These are phyloP conservation scores for Colletotrichum truncatum DNA, from an alignment of 2,329 filamentous ascomycete species.

Conservation along the genomic window DNA sequence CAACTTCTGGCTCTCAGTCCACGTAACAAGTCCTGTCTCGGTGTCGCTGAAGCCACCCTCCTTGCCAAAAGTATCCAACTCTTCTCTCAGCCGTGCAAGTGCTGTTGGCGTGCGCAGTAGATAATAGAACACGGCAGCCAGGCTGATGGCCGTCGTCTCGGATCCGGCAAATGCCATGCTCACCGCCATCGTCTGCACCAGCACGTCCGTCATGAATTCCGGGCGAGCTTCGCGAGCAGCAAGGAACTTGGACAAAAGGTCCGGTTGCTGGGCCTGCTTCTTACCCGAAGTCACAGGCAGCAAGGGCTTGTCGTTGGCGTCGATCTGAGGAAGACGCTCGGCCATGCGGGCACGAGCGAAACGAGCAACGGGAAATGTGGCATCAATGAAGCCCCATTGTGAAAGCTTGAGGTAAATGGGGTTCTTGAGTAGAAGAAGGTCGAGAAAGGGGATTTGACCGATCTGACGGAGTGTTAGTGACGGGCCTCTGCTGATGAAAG, in stretches of 20 bases:
- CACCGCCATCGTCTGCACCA: constrained; percentile 77
- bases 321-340: constrained; percentile 65
- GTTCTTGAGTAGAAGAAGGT: constrained; percentile 78
- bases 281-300: constrained; percentile 48
- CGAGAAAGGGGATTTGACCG: constrained; percentile 79
- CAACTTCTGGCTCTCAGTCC: constrained; percentile 74
- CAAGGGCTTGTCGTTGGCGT: constrained; percentile 41
- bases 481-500: no score
- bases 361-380: constrained; percentile 76
- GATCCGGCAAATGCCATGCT: constrained; percentile 79
- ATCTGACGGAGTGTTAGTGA: constrained; percentile 56
- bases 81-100: constrained; percentile 64
- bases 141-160: constrained; percentile 81
- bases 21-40: constrained; percentile 71
- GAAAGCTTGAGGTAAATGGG: constrained; percentile 75
- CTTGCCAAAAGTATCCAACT: constrained; percentile 69
- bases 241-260: constrained; percentile 78
- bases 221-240: constrained; percentile 73
- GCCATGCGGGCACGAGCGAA: constrained; percentile 75
- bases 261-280: constrained; percentile 54
- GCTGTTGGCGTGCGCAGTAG: constrained; percentile 70
- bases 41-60: constrained; percentile 59
- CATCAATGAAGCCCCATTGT: constrained; percentile 72
- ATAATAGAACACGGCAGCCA: constrained; percentile 78
- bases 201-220: constrained; percentile 75